A percentile compares a stretch with the other conserved stretches of the same genome.
Evolutionary conservation across 768 basidiomycete genomes (phyloP).

Genomic region (Kwoniella dendrophila): DNA sequence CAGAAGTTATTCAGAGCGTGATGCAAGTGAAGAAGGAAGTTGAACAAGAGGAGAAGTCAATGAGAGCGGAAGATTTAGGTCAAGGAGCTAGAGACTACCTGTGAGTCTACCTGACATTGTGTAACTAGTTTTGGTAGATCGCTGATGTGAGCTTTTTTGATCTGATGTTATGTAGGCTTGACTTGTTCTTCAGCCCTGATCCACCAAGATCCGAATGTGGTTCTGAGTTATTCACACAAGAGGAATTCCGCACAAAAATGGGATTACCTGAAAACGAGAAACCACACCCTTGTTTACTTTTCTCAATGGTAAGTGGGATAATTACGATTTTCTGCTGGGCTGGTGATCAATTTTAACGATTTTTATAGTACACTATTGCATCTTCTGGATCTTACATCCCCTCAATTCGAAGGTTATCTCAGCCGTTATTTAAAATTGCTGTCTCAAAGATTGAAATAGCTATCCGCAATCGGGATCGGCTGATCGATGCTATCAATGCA

Average conservation of each 20-base stretch:
- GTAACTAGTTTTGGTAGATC: not conserved
- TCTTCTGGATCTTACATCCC: conserved; percentile 38
- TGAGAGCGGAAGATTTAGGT: conserved; percentile 22
- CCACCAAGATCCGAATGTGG: conserved; percentile 24
- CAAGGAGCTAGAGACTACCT: conserved; percentile 34
- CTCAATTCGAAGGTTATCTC: conserved; percentile 31
- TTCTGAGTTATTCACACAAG: conserved; percentile 31
- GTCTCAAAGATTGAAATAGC: conserved; percentile 27
- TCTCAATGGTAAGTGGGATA: conserved; percentile 31
- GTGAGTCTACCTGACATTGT: conserved; percentile 4
- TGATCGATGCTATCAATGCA: conserved; percentile 36
- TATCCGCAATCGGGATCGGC: conserved; percentile 27
- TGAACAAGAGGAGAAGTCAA: not conserved
- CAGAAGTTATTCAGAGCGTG: conserved; percentile 6
- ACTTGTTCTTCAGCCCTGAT: conserved; percentile 8
- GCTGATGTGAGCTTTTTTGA: not conserved
- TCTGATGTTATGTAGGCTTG: not conserved
- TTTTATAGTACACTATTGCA: conserved; percentile 33
- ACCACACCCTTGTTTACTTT: conserved; percentile 40
- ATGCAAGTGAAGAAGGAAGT: conserved; percentile 2
- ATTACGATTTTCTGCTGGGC: not conserved
- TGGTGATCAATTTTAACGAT: not conserved
- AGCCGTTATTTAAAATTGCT: conserved; percentile 31
- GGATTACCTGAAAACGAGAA: conserved; percentile 3
- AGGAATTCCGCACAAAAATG: conserved; percentile 30